Conservation (phyloP, 1,284 basidiomycete genomes). For the Trametes versicolor region DNA sequence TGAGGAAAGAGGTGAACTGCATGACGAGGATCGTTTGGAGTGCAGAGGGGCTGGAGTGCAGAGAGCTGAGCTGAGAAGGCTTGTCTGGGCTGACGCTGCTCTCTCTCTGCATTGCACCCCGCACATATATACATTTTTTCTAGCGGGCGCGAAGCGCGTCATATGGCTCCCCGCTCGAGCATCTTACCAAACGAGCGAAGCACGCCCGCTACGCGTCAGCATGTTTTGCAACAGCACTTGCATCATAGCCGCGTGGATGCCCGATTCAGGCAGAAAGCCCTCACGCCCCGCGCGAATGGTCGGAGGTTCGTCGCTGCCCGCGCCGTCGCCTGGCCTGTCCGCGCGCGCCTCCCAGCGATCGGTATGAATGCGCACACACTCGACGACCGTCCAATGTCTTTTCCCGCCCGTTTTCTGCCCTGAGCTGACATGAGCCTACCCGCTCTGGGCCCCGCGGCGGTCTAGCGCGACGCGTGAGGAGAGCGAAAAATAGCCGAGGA, state of each 20-base stretch:
- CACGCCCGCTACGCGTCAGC: constrained; percentile 17
- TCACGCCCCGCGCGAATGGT: constrained; percentile 26
- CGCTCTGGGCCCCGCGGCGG: background rate
- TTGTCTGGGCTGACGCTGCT: constrained; percentile 27
- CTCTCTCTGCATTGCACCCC: constrained; percentile 11
- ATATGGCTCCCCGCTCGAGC: constrained; percentile 23
- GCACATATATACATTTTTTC: constrained; percentile 24
- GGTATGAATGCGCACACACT: constrained; percentile 9
- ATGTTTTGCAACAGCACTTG: constrained; percentile 20
- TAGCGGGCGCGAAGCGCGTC: constrained; percentile 19
- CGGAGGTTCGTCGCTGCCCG: constrained; percentile 33
- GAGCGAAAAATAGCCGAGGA: constrained; percentile 29
- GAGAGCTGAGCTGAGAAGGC: constrained; percentile 20
- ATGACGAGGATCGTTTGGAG: constrained; percentile 13
- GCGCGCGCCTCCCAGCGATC: constrained; percentile 5
- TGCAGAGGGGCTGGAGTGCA: constrained; percentile 7
- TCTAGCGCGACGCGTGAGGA: constrained; percentile 15
- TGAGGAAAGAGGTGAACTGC: constrained; percentile 31
- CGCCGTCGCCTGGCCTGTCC: constrained; percentile 9
- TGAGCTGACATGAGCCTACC: constrained; percentile 12
- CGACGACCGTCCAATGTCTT: background rate
- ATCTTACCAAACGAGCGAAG: constrained; percentile 21
- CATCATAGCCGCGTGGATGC: constrained; percentile 26
- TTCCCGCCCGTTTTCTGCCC: constrained; percentile 2
- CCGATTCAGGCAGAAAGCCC: constrained; percentile 21